Base-by-base conservation (phyloP, 2,329 filamentous ascomycete species). In the Pezicula neosporulosa region DNA sequence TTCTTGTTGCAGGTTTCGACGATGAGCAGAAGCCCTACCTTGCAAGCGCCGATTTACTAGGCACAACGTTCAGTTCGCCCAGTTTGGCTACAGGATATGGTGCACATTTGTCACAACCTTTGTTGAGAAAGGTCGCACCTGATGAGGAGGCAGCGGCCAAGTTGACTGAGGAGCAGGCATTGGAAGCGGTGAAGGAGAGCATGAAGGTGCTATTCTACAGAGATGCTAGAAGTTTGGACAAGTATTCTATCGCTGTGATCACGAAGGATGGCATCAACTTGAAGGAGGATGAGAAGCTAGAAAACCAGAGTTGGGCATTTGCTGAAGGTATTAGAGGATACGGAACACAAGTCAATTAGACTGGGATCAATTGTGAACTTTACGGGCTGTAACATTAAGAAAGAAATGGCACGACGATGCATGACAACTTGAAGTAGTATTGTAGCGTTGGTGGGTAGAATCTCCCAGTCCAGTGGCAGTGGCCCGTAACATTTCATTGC, bases 201-300 rank as follows among this genome's bases (percentile, higher is more conserved):
- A 92, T 99, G 89, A 97, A 97, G 82, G 93, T 97, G 48, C 80
- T 99, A 55, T 99, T 89, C 77, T 99, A 99, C 78, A 83, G 94
- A 64, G 94, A 99, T 73, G 94, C 94, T 42, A 85, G 94, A 71
- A 95, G 89, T 75, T 75, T 94, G 73, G 91, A 97, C 73, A 80
- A 82, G 61, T 99, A 97, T 77, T 94, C 89, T 59, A 86, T 97
- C 68, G 93, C 93, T 18, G 80, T 97, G 49, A 80, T 99, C 51
- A 94, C 89, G 50, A 88, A 90, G 73, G 89, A 90, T 45, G 90
- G 89, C n/a, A 85, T 97, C 53, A 87, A 95, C 50, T 69, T 97
- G 60, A 86, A 86, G 70, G 84, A 95, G 72, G 76, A 88, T 63
- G 89, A 96, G 77, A 85, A 91, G 79, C 78, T 99, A 60, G 92